Conservation (phyloP, 2,329 filamentous ascomycete species). For the Thielaviopsis punctulata region DNA sequence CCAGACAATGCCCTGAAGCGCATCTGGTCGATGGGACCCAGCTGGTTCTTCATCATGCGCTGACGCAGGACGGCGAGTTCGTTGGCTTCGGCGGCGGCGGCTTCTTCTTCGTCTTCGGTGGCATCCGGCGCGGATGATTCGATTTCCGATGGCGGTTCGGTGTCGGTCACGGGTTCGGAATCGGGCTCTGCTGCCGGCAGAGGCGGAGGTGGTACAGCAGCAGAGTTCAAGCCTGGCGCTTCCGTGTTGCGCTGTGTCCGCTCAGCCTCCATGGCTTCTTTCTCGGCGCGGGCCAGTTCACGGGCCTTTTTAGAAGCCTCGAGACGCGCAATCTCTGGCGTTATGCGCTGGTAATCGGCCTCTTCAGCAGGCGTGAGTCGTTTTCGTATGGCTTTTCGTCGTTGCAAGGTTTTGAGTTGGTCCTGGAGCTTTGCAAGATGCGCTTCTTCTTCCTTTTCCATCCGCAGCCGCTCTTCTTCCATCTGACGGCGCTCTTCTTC, state of each 20-base stretch:
- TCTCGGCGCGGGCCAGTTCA: not conserved
- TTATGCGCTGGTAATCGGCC: not conserved
- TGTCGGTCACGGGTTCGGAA: constrained; percentile 9
- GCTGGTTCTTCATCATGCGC: constrained; percentile 5
- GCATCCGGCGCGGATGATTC: constrained; percentile 11
- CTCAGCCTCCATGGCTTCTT: constrained; percentile 2
- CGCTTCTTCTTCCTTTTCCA: constrained; percentile 2
- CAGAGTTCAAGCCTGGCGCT: not conserved
- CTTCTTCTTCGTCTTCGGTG: constrained; percentile 10
- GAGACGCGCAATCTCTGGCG: not conserved
- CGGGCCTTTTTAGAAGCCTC: not conserved
- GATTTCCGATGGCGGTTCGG: constrained; percentile 11
- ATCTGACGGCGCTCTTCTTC: constrained; percentile 8
- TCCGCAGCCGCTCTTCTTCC: constrained; percentile 2
- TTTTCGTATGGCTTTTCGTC: constrained; percentile 3
- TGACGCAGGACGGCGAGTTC: constrained; percentile 5
- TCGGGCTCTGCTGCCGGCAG: constrained; percentile 5
- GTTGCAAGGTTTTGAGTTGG: not conserved
- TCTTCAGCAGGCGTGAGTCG: not conserved
- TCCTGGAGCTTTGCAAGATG: not conserved
- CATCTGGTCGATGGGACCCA: constrained; percentile 5
- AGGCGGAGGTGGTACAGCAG: constrained; percentile 3
- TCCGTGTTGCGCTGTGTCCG: not conserved
- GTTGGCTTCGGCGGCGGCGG: constrained; percentile 1
- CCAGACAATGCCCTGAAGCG: constrained; percentile 3